phyloP scores from a whole-genome alignment of 805 yeast genomes.

The Schizosaccharomyces cryophilus region DNA sequence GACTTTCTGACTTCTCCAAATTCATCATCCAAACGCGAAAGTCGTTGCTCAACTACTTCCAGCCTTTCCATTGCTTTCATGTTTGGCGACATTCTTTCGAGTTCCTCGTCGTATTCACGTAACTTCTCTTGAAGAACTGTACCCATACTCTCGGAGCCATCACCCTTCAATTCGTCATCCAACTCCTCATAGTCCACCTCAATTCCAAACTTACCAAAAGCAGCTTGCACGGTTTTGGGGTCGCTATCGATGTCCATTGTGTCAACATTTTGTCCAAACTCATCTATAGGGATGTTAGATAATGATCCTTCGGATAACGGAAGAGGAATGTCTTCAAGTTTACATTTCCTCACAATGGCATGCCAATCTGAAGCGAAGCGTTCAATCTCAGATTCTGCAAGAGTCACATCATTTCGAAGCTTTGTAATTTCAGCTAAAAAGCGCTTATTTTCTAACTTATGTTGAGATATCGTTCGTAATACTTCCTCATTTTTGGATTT shows the following conservation, averaged over 20 bases:
- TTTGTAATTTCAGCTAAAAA: conserved; percentile 3
- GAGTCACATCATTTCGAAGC: neutral
- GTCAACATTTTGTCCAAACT: conserved; percentile 4
- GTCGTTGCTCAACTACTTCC: conserved; percentile 36
- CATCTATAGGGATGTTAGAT: conserved; percentile 33
- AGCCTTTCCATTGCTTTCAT: conserved; percentile 56
- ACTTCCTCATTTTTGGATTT: conserved; percentile 5
- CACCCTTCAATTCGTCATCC: conserved; percentile 21
- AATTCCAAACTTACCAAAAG: conserved; percentile 14
- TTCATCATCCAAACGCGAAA: conserved; percentile 38
- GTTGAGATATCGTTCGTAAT: conserved; percentile 5
- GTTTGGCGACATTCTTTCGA: conserved; percentile 43
- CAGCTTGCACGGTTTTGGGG: conserved; percentile 2
- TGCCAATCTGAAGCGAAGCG: conserved; percentile 22
- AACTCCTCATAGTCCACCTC: conserved; percentile 31
- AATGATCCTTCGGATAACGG: conserved; percentile 40
- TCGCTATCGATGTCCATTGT: conserved; percentile 13
- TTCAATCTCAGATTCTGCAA: conserved; percentile 9
- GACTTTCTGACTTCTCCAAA: conserved; percentile 33
- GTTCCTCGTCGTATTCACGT: conserved; percentile 11
- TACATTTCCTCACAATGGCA: conserved; percentile 42
- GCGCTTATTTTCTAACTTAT: neutral
- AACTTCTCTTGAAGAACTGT: conserved; percentile 10
- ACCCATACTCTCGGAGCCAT: conserved; percentile 8
- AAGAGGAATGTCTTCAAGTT: conserved; percentile 38